phyloP scores from a whole-genome alignment of 768 basidiomycete species.

The Imleria badia region DNA sequence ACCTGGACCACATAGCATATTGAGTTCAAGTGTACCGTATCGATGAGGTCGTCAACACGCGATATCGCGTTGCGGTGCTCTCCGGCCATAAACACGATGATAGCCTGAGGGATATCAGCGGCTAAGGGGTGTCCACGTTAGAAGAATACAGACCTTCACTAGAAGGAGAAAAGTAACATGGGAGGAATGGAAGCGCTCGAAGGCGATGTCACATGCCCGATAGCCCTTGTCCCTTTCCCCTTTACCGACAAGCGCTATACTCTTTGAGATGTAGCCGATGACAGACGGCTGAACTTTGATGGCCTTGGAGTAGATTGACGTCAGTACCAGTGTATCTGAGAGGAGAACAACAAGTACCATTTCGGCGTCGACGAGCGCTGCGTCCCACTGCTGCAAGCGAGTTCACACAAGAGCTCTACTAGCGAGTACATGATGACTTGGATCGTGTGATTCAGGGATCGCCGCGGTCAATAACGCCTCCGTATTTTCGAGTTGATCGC shows the following conservation, averaged over 20 bases:
- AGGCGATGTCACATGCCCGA: background rate
- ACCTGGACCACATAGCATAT: background rate
- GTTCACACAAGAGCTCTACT: background rate
- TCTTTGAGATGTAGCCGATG: background rate
- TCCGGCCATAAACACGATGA: constrained; percentile 3
- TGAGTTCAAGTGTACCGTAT: background rate
- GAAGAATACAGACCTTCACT: background rate
- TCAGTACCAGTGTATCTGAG: background rate
- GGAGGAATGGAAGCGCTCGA: background rate
- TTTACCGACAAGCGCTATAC: background rate
- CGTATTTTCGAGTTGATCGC: background rate
- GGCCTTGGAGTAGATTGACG: background rate
- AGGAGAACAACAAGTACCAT: background rate
- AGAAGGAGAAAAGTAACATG: background rate
- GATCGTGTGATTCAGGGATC: background rate
- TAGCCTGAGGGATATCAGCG: background rate
- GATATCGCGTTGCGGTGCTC: constrained; percentile 2
- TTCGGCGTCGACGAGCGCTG: background rate
- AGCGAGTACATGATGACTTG: background rate
- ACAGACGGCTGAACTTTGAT: background rate
- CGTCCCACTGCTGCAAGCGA: background rate
- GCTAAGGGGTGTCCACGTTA: background rate
- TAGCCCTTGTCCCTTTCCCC: background rate
- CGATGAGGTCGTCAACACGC: background rate
- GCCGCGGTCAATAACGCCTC: background rate